Evolutionary conservation across 192 early-diverging fungal species (phyloP).

Genomic region (Funneliformis mosseae): DNA sequence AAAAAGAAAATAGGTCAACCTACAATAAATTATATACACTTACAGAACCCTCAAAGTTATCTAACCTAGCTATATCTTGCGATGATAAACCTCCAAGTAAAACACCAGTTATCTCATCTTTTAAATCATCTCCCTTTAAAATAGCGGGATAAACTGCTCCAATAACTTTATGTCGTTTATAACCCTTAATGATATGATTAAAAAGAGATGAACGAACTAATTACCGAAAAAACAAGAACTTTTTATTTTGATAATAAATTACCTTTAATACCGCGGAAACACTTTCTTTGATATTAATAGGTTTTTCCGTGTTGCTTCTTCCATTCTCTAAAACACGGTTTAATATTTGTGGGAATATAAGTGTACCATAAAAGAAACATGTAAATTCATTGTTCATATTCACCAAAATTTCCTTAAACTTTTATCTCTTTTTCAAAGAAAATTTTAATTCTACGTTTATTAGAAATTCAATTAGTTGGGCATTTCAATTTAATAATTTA

Average conservation of each 20-base stretch:
- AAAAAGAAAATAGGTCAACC: neutral
- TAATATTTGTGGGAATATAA: neutral
- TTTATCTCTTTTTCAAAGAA: no score
- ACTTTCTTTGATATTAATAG: neutral
- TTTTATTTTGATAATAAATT: neutral
- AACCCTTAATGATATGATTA: neutral
- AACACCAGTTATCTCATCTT: neutral
- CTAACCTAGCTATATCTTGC: conserved; percentile 3
- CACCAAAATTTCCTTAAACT: no score
- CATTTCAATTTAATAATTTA: no score
- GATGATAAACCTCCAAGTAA: conserved; percentile 3
- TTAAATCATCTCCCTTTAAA: conserved; percentile 1
- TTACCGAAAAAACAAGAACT: neutral
- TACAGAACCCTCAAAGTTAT: conserved; percentile 12
- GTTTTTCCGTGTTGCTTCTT: neutral
- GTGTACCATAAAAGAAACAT: conserved; percentile 20
- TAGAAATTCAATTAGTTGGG: no score
- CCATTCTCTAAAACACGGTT: neutral
- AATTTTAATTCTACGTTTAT: no score
- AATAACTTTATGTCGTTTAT: conserved; percentile 18
- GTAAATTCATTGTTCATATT: neutral
- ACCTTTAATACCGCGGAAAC: conserved; percentile 17
- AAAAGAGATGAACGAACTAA: neutral
- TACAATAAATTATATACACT: neutral
- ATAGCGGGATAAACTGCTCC: conserved; percentile 6